A percentile compares a stretch with the other conserved stretches of the same genome.
Conservation (phyloP, 257 asterid species). For the Nicotiana benthamiana region DNA sequence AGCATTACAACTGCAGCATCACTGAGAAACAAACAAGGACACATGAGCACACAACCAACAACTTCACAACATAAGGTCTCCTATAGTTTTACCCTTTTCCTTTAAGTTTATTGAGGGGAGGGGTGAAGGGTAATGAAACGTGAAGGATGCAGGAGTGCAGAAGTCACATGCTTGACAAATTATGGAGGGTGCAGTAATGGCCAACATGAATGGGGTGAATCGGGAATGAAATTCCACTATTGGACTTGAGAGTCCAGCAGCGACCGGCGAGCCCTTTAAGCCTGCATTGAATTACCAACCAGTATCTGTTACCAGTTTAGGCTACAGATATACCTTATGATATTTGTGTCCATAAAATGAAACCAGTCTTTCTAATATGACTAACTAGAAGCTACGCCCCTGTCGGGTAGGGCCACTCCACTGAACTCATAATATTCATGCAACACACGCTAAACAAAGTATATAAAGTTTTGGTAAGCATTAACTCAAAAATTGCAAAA, state of each 20-base stretch:
- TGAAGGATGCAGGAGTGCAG: not conserved
- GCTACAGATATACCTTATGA: not conserved
- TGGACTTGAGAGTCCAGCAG: not conserved
- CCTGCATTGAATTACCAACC: not conserved
- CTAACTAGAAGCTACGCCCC: not conserved
- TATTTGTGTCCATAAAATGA: not conserved
- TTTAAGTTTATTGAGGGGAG: not conserved
- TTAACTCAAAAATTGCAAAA: not conserved
- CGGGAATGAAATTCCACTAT: not conserved
- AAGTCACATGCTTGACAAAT: conserved; percentile 3
- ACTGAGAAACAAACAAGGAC: conserved; percentile 36
- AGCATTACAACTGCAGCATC: conserved; percentile 89
- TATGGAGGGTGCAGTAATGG: not conserved
- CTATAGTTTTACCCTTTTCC: not conserved
- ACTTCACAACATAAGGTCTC: not conserved
- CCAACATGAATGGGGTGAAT: not conserved
- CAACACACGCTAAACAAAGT: not conserved
- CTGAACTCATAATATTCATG: not conserved
- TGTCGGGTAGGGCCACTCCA: not conserved
- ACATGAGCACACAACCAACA: conserved; percentile 8
- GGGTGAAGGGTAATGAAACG: not conserved
- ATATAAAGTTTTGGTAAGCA: not conserved
- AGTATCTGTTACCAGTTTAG: not conserved
- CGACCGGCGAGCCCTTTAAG: not conserved
- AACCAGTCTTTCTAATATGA: not conserved